Conservation (phyloP, 2,329 filamentous ascomycete species). For the Alternaria dauci region DNA sequence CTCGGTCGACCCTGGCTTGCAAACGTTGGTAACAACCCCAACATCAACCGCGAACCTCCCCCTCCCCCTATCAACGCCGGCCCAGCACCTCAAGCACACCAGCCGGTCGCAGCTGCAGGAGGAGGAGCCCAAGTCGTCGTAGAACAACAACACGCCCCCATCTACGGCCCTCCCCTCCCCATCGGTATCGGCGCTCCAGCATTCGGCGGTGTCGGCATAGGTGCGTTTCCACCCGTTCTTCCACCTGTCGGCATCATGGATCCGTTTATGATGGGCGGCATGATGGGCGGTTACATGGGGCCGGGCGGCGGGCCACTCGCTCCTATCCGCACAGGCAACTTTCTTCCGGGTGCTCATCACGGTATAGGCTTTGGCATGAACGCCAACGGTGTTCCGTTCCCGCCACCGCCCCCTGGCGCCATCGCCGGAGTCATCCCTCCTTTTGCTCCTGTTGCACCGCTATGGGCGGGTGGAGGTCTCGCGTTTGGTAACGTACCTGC, state of each 20-base stretch:
- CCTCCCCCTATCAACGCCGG: slow-evolving; percentile 36
- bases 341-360: slow-evolving; percentile 34
- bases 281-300: slow-evolving; percentile 7
- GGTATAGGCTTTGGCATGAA: slow-evolving; percentile 41
- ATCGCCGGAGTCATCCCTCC: slow-evolving; percentile 31
- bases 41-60: slow-evolving; percentile 45
- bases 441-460: slow-evolving; percentile 35
- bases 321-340: slow-evolving; percentile 33
- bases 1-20: slow-evolving; percentile 37
- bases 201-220: slow-evolving; percentile 32
- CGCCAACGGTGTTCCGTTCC: slow-evolving; percentile 31
- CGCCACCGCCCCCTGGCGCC: slow-evolving; percentile 36
- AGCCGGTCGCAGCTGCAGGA: slow-evolving; percentile 1
- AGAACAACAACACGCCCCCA: slow-evolving; percentile 34
- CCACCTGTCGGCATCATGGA: slow-evolving; percentile 31
- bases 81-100: slow-evolving; percentile 18
- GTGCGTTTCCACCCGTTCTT: slow-evolving; percentile 34
- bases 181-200: slow-evolving; percentile 31
- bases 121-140: slow-evolving; percentile 24
- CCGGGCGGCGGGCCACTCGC: slow-evolving; percentile 38
- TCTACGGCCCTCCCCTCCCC: slow-evolving; percentile 33
- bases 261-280: slow-evolving; percentile 26
- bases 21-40: slow-evolving; percentile 46
- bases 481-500: slow-evolving; percentile 35
- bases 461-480: slow-evolving; percentile 35